A percentile compares a stretch with the other conserved stretches of the same genome.
Conservation (phyloP, 345 rosid genomes). For the Brassica napus region DNA sequence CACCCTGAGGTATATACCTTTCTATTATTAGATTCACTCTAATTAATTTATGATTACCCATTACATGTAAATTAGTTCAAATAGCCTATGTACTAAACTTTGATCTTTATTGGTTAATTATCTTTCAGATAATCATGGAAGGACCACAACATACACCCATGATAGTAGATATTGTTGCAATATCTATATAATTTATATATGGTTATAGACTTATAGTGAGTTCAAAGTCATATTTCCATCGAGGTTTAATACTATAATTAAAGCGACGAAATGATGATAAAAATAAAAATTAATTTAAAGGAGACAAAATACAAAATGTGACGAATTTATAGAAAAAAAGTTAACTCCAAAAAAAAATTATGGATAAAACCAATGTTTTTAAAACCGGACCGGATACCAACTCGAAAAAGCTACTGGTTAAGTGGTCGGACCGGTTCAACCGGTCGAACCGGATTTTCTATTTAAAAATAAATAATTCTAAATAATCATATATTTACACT, state of each 20-base stretch:
- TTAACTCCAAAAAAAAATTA: neutral
- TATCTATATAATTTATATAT: slow-evolving; percentile 1
- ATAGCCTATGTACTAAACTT: slow-evolving; percentile 22
- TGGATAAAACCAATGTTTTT: neutral
- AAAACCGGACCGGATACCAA: too few species aligned
- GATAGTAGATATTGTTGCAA: slow-evolving; percentile 7
- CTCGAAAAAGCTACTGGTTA: too few species aligned
- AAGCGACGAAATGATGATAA: neutral
- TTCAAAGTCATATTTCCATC: slow-evolving; percentile 32
- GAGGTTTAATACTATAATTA: neutral
- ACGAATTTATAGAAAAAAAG: neutral
- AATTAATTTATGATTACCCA: slow-evolving; percentile 10
- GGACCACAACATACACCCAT: slow-evolving; percentile 40
- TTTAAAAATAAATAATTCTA: too few species aligned
- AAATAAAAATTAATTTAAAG: neutral
- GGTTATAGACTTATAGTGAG: slow-evolving; percentile 13
- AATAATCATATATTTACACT: too few species aligned
- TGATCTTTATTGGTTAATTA: slow-evolving; percentile 3
- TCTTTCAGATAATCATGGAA: slow-evolving; percentile 25
- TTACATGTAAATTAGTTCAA: slow-evolving; percentile 11
- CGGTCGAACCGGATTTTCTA: too few species aligned
- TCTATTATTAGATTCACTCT: slow-evolving; percentile 35
- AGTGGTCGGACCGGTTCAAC: too few species aligned
- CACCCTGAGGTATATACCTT: slow-evolving; percentile 36
- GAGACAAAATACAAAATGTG: neutral